Base-by-base conservation (phyloP, 2,329 filamentous ascomycete genomes). In the Xylariomycetidae sp. region DNA sequence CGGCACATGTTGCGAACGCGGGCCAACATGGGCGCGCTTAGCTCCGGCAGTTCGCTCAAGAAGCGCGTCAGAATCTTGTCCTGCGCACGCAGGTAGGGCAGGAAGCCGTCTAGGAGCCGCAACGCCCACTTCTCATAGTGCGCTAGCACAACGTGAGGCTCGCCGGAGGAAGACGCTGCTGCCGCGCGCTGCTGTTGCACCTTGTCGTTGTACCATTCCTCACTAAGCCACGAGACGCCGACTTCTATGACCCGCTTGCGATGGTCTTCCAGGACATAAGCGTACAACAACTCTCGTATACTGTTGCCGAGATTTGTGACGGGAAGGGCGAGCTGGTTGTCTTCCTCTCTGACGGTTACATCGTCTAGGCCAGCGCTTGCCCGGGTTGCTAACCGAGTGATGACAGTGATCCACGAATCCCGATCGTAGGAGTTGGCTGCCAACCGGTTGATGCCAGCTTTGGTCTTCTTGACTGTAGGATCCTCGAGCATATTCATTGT, bases 181-280 rank as follows among this genome's bases (percentile, higher is more conserved):
- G n/a, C n/a, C n/a, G n/a, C n/a, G n/a, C n/a, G n/a, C 60, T 39
- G 47, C 28, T 50, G 42, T 35, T 71, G 63, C 19, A 87, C 60
- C 26, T 70, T 79, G 57, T 96, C 90, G 50, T 89, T 93, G 60
- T 95, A 96, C 90, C 92, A 98, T 61, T 98, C 92, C 58, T 98
- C 92, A 49, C 83, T 94, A 12, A 98, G 71, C 92, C 92, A 98
- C 6, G 82, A 81, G 32, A 96, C 87, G 1, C 88, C 90, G 15
- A 92, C 76, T 47, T 93, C 89, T 42, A 96, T 89, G n/a, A n/a
- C n/a, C 26, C 92, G 81, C 42, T 75, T 80, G 34, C 90, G 79
- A 63, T 95, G 98, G 55, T 96, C 90, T 43, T 93, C 87, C 42
- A 96, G 75, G 29, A 96, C 75, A 56, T 94, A 95, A 34, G 76